Evolutionary conservation across 306 rosid genomes (phyloP).

Genomic region (Sindora glabra): DNA sequence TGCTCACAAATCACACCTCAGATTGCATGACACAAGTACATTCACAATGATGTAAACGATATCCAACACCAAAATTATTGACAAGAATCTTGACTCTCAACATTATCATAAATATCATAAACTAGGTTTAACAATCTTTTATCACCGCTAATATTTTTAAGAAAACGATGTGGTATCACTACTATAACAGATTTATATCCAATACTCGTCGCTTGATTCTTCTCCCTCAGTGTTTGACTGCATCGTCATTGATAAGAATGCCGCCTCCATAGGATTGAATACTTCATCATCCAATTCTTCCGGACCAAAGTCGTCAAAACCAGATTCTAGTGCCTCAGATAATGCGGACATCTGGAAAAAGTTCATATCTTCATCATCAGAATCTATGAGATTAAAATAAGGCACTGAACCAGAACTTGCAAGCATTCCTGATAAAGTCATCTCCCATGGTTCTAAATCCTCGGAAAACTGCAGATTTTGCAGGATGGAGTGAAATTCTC

Average conservation of each 20-base stretch:
- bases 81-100: no score
- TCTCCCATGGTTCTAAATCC: constrained; percentile 23
- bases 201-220: not conserved
- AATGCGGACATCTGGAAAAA: constrained; percentile 19
- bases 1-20: no score
- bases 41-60: no score
- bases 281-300: constrained; percentile 20
- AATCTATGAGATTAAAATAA: constrained; percentile 18
- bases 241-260: constrained; percentile 31
- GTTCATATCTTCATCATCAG: constrained; percentile 12
- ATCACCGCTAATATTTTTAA: no score
- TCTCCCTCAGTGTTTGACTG: constrained; percentile 25
- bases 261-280: constrained; percentile 20
- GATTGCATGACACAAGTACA: no score
- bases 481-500: constrained; percentile 25
- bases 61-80: no score
- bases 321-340: constrained; percentile 20
- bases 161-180: no score
- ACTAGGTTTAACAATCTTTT: no score
- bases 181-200: constrained; percentile 6
- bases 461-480: constrained; percentile 1
- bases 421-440: constrained; percentile 23
- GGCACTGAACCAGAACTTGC: constrained; percentile 22
- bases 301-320: constrained; percentile 14
- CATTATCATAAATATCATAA: no score